Evolutionary conservation across 192 early-diverging fungal species (phyloP).

Genomic region (Gaertneriomyces sp.): DNA sequence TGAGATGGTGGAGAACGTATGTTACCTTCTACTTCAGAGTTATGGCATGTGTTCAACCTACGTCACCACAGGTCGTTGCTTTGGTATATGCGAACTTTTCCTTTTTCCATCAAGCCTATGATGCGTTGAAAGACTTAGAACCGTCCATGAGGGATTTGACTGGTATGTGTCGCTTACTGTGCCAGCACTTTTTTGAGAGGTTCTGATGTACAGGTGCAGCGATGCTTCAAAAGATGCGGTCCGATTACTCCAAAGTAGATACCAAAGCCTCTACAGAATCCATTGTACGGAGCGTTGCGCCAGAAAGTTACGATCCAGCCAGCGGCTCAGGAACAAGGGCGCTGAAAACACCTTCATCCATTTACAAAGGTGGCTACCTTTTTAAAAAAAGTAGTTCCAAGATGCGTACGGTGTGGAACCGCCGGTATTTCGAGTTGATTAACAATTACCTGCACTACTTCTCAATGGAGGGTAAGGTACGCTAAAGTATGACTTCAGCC

Average conservation of each 20-base stretch:
- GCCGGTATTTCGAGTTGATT: conserved; percentile 62
- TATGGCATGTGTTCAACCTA: not conserved
- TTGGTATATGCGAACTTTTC: conserved; percentile 81
- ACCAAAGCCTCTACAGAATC: conserved; percentile 7
- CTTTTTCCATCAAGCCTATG: conserved; percentile 79
- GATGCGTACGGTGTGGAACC: conserved; percentile 74
- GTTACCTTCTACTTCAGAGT: not conserved
- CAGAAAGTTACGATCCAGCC: conserved; percentile 19
- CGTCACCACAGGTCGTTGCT: conserved; percentile 53
- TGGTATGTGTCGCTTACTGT: conserved; percentile 26
- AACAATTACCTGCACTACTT: conserved; percentile 17
- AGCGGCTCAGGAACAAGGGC: conserved; percentile 6
- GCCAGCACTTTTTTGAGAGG: not conserved
- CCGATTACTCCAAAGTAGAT: conserved; percentile 15
- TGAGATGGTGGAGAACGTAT: conserved; percentile 53
- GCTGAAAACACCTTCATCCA: conserved; percentile 21
- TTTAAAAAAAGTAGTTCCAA: conserved; percentile 72
- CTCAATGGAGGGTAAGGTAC: conserved; percentile 26
- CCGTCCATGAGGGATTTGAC: conserved; percentile 76
- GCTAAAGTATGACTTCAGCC: not conserved
- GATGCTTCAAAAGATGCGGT: conserved; percentile 24
- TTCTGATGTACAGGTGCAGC: conserved; percentile 1
- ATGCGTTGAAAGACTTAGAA: conserved; percentile 73
- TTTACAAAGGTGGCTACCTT: conserved; percentile 71
- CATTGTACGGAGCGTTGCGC: not conserved